phyloP scores from a whole-genome alignment of 768 basidiomycete species.

The Tricholoma furcatifolium region DNA sequence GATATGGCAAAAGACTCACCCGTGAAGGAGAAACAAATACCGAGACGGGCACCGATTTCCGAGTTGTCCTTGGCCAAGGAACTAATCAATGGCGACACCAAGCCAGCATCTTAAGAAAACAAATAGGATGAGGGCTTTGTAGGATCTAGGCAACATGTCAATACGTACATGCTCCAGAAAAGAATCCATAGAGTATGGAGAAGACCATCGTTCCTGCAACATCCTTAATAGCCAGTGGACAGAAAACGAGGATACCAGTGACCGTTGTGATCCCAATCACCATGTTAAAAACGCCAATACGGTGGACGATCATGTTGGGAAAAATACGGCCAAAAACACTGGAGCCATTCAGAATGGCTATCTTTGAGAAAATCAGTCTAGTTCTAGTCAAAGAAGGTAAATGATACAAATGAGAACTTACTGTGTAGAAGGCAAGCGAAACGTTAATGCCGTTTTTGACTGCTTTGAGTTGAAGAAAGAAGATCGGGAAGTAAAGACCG shows the following conservation, averaged over 20 bases:
- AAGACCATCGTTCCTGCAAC: constrained; percentile 5
- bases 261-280: constrained; percentile 23
- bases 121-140: not conserved
- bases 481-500: constrained; percentile 1
- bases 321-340: constrained; percentile 50
- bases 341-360: constrained; percentile 54
- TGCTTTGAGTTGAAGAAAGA: constrained; percentile 2
- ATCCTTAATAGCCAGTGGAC: constrained; percentile 3
- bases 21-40: constrained; percentile 39
- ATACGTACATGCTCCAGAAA: constrained; percentile 9
- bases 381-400: not conserved
- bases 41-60: constrained; percentile 54
- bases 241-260: constrained; percentile 7
- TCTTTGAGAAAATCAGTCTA: constrained; percentile 21
- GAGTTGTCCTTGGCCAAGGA: constrained; percentile 27
- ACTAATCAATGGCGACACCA: constrained; percentile 1
- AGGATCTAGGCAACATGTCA: not conserved
- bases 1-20: not conserved
- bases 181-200: constrained; percentile 8
- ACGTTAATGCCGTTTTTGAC: not conserved
- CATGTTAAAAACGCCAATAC: constrained; percentile 48
- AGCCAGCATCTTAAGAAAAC: not conserved
- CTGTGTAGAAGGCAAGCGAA: not conserved
- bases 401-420: not conserved
- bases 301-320: constrained; percentile 42